Base-by-base conservation (phyloP, 805 yeast species). In the Limtongia smithiae region DNA sequence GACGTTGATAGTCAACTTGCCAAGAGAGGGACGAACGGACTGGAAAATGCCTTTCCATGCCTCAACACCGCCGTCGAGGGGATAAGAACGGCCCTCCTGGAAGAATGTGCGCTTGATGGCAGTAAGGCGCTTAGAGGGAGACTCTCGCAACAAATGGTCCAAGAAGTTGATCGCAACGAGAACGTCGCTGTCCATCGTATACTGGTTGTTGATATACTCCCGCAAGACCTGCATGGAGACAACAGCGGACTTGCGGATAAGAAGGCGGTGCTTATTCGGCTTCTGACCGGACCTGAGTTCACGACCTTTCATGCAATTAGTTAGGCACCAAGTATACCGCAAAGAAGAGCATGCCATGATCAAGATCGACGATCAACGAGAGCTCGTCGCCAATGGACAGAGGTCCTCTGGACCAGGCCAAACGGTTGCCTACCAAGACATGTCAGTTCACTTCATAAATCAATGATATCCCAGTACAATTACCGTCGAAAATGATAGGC, bases 11-110 rank as follows among this genome's bases (percentile, higher is more conserved):
- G 63, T 51, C 33, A 65, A 51, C 37, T 55, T 54, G 27, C 64
- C 62, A 44, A 51, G 60, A 8, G 66, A 57, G 15, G 66, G 65
- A 17, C 61, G 46, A 34, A 65, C 63, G 27, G 68, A 62, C 7
- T 65, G 62, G 56, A 46, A 65, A 42, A 61, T 65, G 25, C 68
- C 68, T 37, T 56, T 60, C 27, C 64, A 64, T 25, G 66, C 60
- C 18, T 49, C 61, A 15, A 65, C 46, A 21, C 68, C 68, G 31
- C 51, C 58, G 46, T 55, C 62, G 33, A 64, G 57, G 11, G 51
- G 42, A n/a, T 22, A 30, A 17, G 41, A 37, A 17, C 33, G 40
- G 14, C 36, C 48, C 12, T 34, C 27, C 22, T 34, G 40, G 39
- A 47, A 47, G 39, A 36, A 37, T 4, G 37, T 25, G 20, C 48